Evolutionary conservation across 1,139 yeast genomes (phyloP).

Genomic region (Lodderomyces jiufengensis): DNA sequence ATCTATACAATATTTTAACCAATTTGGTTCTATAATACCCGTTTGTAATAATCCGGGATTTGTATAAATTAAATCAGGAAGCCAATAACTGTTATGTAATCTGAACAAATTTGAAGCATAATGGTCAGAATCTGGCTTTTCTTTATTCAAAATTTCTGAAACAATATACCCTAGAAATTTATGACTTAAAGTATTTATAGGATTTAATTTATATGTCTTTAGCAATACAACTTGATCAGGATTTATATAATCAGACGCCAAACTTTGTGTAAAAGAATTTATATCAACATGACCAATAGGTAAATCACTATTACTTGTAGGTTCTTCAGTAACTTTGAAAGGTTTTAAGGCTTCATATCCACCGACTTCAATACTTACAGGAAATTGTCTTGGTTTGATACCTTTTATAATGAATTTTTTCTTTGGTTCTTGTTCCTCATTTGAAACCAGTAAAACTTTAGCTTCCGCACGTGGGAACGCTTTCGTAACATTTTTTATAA

Average conservation of each 20-base stretch:
- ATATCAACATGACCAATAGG: constrained; percentile 39
- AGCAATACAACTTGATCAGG: too few species aligned
- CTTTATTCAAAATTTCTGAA: constrained; percentile 25
- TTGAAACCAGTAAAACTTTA: constrained; percentile 67
- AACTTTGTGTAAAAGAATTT: constrained; percentile 24
- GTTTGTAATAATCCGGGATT: constrained; percentile 41
- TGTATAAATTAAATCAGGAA: constrained; percentile 39
- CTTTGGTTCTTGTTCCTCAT: constrained; percentile 47
- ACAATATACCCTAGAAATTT: constrained; percentile 35
- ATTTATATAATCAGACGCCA: too few species aligned
- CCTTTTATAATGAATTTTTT: constrained; percentile 91
- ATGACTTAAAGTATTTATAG: constrained; percentile 28
- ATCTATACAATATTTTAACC: constrained; percentile 37
- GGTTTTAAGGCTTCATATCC: constrained; percentile 44
- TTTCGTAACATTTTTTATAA: constrained; percentile 86
- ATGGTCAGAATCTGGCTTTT: constrained; percentile 16
- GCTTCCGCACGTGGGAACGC: constrained; percentile 94
- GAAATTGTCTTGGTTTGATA: constrained; percentile 51
- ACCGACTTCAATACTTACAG: constrained; percentile 41
- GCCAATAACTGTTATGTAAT: constrained; percentile 40
- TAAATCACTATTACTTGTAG: constrained; percentile 16
- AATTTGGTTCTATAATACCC: constrained; percentile 32
- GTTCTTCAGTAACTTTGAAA: constrained; percentile 7
- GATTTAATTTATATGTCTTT: constrained; percentile 10
- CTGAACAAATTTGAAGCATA: constrained; percentile 29